Base-by-base conservation (phyloP, 148 eudicot genomes). In the Spergularia bocconei region DNA sequence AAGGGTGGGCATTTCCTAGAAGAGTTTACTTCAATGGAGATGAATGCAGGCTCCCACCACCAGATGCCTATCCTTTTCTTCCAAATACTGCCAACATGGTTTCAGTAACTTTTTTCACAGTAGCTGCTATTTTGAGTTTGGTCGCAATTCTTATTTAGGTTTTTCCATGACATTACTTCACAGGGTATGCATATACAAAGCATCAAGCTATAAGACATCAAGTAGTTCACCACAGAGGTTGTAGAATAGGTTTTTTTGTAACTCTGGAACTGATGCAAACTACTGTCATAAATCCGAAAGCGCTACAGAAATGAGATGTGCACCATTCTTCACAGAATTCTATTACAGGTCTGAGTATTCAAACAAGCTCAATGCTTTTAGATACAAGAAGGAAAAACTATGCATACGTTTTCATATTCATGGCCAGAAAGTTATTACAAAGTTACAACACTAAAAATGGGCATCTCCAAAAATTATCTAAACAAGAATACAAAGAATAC, bases 1-100 rank as follows among this genome's bases (percentile, higher is more conserved):
- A 90, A 47, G 94, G 94, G 48, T 92, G 97, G 94, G 94, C 92
- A 33, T 92, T 92, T 80, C 97, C 97, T 14, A 78, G 91, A 71
- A 86, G 79, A 54, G 89, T 90, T 52, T 92, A 92, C 84, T 92
- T 92, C 80, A 90, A 90, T 70, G 97, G 97, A 10, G 97, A 92
- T 33, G 92, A 89, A 76, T 92, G 97, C 81, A 82, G 44, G 78
- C 91, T 92, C 83, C 97, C 94, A 11, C 87, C 92, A 69, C 97
- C 97, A 16, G 94, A 92, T 80, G 80, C 79, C 44, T 92, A 92
- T 78, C 97, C 97, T 33, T 53, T 60, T 63, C 78, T 92, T 70
- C 94, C 97, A 6, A 92, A 84, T 77, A 64, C 77, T 13, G 91
- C 89, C 29, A 62, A 71, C 57, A 48, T 23, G 19, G 72, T 74